Base-by-base conservation (phyloP, 768 basidiomycete species). In the Leucocoprinus birnbaumii region DNA sequence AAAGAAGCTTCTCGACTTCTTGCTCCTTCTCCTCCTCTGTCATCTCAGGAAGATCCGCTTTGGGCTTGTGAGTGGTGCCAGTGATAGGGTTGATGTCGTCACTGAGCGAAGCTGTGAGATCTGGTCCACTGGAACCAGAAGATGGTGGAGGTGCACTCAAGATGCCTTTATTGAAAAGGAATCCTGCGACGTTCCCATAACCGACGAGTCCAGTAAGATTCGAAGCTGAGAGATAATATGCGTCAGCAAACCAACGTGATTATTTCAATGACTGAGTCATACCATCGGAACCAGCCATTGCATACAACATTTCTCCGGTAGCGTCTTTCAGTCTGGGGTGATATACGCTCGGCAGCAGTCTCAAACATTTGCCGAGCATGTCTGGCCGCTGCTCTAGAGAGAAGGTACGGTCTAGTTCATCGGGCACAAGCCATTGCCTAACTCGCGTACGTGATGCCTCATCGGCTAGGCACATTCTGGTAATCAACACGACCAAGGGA, bases 111-210 rank as follows among this genome's bases (percentile, higher is more conserved):
- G 73, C 68, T 7, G 67, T 66, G 2, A 73, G 67, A 3, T 75
- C 65, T 9, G 71, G 61, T 10, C 65, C 63, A 16, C 71, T 63
- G 57, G 72, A 53, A 63, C 52, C 59, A 21, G 60, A 45, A 59
- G 60, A 14, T 66, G 63, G 18, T 63, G 77, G 75, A 1, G 86
- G 89, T 5, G 83, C 80, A 53, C 69, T 79, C 64, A 89, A 77
- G 61, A 98, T 78, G 14, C 94, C 94, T 65, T 94, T 95, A 66
- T 89, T 85, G 74, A 93, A 95, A 22, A 99, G 77, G 77, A 93
- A 90, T 0, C 97, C 97, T 0, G 94, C 93, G 40, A 94, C 93
- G 66, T 94, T 94, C 40, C 96, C 96, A 62, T 99, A 99, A 6
- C 96, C 96, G 50, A 97, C 80, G 42, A 89, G 81, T 3, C 84